A percentile compares a stretch with the other conserved stretches of the same genome.
Evolutionary conservation across 371 early-diverging fungal species (phyloP).

Genomic region (Syncephalastrum racemosum): DNA sequence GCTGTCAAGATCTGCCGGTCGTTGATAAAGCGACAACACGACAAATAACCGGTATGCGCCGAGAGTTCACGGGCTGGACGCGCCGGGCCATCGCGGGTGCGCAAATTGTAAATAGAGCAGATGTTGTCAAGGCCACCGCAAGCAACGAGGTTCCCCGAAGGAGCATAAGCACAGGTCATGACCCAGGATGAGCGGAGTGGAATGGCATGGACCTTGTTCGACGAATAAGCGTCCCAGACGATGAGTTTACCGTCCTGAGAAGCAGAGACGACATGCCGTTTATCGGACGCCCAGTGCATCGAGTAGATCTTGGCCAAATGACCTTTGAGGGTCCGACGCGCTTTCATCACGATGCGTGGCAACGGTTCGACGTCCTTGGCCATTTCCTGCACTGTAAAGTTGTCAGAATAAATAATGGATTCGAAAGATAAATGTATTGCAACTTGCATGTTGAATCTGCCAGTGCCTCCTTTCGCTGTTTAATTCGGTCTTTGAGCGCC

Average conservation of each 20-base stretch:
- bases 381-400: constrained; percentile 39
- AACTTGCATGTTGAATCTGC: constrained; percentile 90
- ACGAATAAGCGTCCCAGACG: constrained; percentile 96
- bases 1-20: constrained; percentile 92
- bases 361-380: constrained; percentile 75
- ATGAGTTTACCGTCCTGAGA: constrained; percentile 98
- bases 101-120: constrained; percentile 94
- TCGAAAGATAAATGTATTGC: background rate
- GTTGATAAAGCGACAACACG: constrained; percentile 92
- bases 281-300: constrained; percentile 96
- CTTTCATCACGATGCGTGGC: constrained; percentile 92
- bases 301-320: constrained; percentile 97
- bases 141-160: constrained; percentile 94
- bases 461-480: constrained; percentile 87
- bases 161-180: constrained; percentile 98
- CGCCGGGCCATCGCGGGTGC: constrained; percentile 90
- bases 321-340: constrained; percentile 93
- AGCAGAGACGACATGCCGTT: constrained; percentile 92
- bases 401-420: background rate
- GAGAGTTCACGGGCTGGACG: constrained; percentile 92
- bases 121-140: constrained; percentile 98
- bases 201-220: constrained; percentile 97
- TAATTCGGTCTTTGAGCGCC: constrained; percentile 91
- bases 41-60: constrained; percentile 97
- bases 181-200: constrained; percentile 97